Conservation (phyloP, 2,329 filamentous ascomycete species). For the Apiospora malaysiana region DNA sequence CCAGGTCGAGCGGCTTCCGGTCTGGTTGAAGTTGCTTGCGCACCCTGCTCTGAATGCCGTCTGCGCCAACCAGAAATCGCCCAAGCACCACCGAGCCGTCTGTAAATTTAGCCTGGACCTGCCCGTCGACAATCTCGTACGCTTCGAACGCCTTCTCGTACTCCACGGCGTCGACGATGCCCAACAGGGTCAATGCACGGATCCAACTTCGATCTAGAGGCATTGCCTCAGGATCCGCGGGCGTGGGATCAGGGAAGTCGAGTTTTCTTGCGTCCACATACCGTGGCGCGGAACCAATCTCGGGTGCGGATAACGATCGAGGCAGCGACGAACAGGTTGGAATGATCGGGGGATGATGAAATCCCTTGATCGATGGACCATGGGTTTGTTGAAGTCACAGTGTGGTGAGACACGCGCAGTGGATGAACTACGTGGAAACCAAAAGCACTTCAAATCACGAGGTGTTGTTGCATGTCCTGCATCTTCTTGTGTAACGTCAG, state of each 20-base stretch:
- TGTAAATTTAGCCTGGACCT: slow-evolving; percentile 33
- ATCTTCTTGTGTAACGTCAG: slow-evolving; percentile 1
- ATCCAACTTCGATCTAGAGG: slow-evolving; percentile 40
- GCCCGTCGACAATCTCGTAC: slow-evolving; percentile 23
- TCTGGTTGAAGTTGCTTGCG: slow-evolving; percentile 39
- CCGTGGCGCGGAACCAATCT: slow-evolving; percentile 32
- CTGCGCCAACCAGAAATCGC: slow-evolving; percentile 38
- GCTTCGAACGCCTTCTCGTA: slow-evolving; percentile 40
- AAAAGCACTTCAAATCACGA: neutral
- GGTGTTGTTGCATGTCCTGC: neutral
- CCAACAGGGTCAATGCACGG: slow-evolving; percentile 34
- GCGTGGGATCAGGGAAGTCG: slow-evolving; percentile 29
- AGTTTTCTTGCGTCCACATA: slow-evolving; percentile 36
- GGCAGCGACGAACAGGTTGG: no score
- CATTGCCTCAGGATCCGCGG: slow-evolving; percentile 29
- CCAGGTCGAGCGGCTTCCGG: slow-evolving; percentile 37
- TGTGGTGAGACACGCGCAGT: neutral
- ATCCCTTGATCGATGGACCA: neutral
- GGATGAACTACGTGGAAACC: neutral
- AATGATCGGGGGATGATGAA: no score
- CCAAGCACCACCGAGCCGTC: slow-evolving; percentile 36
- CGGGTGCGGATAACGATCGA: slow-evolving; percentile 20
- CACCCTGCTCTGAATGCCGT: slow-evolving; percentile 39
- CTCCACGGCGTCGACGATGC: slow-evolving; percentile 36
- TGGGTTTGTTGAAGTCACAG: neutral